These are phyloP conservation scores for Lipomyces yarrowii DNA, from an alignment of 1,139 yeast species.

Conservation along the genomic window DNA sequence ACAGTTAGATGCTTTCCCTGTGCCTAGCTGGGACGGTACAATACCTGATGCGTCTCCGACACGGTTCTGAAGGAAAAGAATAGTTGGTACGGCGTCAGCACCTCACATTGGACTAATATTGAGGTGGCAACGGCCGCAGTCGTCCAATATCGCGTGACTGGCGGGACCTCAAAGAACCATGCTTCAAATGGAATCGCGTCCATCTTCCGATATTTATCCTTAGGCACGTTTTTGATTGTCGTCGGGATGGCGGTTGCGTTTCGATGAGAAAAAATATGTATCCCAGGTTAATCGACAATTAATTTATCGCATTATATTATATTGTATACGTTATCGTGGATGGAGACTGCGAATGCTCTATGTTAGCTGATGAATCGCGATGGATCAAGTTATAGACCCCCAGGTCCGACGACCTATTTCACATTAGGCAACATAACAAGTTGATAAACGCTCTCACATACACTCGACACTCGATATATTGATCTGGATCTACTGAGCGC, in stretches of 20 bases:
- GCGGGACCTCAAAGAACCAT: slow-evolving; percentile 47
- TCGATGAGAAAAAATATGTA: neutral
- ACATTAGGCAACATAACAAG: neutral
- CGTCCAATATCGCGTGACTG: slow-evolving; percentile 45
- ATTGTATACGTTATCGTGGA: neutral
- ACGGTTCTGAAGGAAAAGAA: slow-evolving; percentile 43
- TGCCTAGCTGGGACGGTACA: slow-evolving; percentile 34
- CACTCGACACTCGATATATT: neutral
- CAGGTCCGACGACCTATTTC: neutral
- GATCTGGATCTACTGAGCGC: neutral
- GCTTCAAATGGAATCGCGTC: slow-evolving; percentile 41
- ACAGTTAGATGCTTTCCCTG: slow-evolving; percentile 30
- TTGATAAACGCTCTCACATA: neutral
- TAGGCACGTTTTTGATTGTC: neutral
- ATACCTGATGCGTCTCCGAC: slow-evolving; percentile 38
- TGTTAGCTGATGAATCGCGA: neutral
- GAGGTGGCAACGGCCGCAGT: slow-evolving; percentile 31
- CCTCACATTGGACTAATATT: slow-evolving; percentile 36
- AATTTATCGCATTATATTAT: neutral
- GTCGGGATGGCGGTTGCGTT: neutral
- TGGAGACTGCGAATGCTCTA: neutral
- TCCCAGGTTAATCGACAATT: neutral
- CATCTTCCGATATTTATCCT: slow-evolving; percentile 11
- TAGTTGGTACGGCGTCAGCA: slow-evolving; percentile 36
- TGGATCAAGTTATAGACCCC: neutral